Percentiles rank a stretch among this genome's conserved stretches.
Evolutionary conservation across 768 basidiomycete genomes (phyloP).

Genomic region (Clavaria fumosa): DNA sequence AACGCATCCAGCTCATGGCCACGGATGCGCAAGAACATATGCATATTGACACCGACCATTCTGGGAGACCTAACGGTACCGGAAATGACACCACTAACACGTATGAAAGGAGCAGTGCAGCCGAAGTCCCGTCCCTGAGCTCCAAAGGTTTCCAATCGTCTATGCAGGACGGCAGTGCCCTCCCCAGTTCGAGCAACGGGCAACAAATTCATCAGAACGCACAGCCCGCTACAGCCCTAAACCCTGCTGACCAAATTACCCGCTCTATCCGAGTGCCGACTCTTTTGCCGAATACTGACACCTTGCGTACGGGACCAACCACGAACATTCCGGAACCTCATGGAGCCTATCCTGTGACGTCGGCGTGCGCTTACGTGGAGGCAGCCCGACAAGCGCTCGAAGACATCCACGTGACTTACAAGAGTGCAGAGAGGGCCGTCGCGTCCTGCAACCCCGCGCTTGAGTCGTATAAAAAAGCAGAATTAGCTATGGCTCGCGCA

Average conservation of each 20-base stretch:
- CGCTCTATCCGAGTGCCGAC: too few species aligned
- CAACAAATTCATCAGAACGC: too few species aligned
- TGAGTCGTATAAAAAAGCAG: not conserved
- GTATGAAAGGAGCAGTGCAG: not conserved
- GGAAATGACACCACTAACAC: not conserved
- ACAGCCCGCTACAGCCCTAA: too few species aligned
- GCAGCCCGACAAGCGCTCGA: not conserved
- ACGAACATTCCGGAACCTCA: too few species aligned
- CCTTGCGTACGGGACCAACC: not conserved
- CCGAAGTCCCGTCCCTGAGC: not conserved
- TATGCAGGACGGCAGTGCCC: not conserved
- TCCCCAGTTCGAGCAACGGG: not conserved
- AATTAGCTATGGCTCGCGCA: not conserved
- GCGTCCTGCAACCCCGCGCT: not conserved
- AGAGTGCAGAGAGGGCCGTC: not conserved
- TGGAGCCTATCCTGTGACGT: too few species aligned
- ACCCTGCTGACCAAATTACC: too few species aligned
- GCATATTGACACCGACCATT: not conserved
- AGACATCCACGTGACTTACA: not conserved
- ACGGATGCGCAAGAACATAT: not conserved
- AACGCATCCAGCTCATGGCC: not conserved
- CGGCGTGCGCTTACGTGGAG: not conserved
- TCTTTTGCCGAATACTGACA: too few species aligned
- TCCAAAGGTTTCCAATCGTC: not conserved
- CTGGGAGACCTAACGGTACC: not conserved